phyloP scores from a whole-genome alignment of 2,329 filamentous ascomycete species.

The Elsinoe fawcettii region DNA sequence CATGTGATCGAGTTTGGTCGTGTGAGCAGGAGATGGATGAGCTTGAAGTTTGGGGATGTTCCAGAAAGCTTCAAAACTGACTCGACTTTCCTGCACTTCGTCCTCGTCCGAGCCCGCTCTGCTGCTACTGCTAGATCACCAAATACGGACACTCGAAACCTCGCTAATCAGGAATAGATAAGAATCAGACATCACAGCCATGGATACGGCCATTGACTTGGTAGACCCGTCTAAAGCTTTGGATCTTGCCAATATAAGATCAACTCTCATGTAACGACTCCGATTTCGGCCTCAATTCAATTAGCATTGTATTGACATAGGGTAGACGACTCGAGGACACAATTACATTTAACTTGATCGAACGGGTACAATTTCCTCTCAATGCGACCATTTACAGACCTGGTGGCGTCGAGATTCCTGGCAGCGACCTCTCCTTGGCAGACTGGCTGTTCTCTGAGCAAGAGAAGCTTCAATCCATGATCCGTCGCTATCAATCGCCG shows the following conservation, averaged over 20 bases:
- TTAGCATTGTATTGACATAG: conserved; percentile 68
- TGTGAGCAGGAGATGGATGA: neutral
- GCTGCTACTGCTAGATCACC: neutral
- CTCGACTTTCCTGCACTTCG: conserved; percentile 3
- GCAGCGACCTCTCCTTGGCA: conserved; percentile 68
- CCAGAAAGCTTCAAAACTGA: conserved; percentile 11
- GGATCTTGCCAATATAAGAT: conserved; percentile 85
- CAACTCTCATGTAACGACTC: conserved; percentile 28
- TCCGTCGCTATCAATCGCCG: conserved; percentile 89
- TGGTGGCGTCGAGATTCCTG: conserved; percentile 70
- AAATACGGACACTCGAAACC: neutral
- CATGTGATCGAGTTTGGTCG: conserved; percentile 6
- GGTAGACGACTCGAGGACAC: conserved; percentile 89
- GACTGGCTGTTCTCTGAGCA: conserved; percentile 92
- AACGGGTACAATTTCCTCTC: conserved; percentile 93
- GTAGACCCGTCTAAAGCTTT: conserved; percentile 77
- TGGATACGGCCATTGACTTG: conserved; percentile 88
- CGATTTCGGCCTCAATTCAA: neutral
- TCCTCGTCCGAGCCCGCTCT: neutral
- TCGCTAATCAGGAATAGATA: neutral
- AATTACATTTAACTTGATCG: conserved; percentile 93
- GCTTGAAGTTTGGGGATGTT: conserved; percentile 11
- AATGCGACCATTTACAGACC: conserved; percentile 81
- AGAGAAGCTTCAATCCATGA: conserved; percentile 82
- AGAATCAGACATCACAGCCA: conserved; percentile 34